phyloP scores from a whole-genome alignment of 805 yeast genomes.

The Gaillardinia entomophila region DNA sequence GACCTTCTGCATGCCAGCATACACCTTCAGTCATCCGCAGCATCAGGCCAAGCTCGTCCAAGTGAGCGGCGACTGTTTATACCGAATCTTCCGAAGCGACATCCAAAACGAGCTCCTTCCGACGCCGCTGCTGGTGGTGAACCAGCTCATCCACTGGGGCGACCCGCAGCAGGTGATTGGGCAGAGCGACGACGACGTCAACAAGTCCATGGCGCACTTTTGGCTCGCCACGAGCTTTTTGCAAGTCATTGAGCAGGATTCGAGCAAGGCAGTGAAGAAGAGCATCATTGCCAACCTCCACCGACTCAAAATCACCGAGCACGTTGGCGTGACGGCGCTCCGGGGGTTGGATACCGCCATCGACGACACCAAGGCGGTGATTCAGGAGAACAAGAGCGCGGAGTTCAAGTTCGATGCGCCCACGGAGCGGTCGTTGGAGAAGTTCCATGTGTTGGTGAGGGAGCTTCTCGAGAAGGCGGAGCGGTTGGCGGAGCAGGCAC shows the following conservation, averaged over 20 bases:
- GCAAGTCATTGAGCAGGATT: constrained; percentile 43
- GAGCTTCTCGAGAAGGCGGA: constrained; percentile 18
- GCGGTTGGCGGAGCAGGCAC: constrained; percentile 10
- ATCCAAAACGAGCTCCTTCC: constrained; percentile 21
- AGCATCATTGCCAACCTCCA: constrained; percentile 46
- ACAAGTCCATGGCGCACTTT: constrained; percentile 47
- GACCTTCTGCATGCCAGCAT: constrained; percentile 84
- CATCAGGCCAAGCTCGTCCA: constrained; percentile 67
- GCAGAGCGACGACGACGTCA: constrained; percentile 34
- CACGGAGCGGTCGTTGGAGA: constrained; percentile 25
- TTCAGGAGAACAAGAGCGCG: constrained; percentile 16
- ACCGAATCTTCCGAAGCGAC: constrained; percentile 44
- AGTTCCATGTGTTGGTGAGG: constrained; percentile 20
- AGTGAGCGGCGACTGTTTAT: constrained; percentile 61
- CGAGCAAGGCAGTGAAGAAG: constrained; percentile 48
- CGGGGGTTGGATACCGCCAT: constrained; percentile 28
- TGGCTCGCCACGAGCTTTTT: constrained; percentile 52
- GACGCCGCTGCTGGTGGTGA: constrained; percentile 50
- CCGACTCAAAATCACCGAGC: constrained; percentile 34
- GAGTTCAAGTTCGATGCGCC: constrained; percentile 29
- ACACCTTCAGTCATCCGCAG: constrained; percentile 64
- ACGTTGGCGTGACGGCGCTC: constrained; percentile 22
- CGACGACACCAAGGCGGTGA: constrained; percentile 23
- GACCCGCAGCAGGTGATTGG: constrained; percentile 67
- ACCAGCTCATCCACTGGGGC: constrained; percentile 78